Conservation (phyloP, 202 grass and related monocot genomes). For the Zizania palustris region DNA sequence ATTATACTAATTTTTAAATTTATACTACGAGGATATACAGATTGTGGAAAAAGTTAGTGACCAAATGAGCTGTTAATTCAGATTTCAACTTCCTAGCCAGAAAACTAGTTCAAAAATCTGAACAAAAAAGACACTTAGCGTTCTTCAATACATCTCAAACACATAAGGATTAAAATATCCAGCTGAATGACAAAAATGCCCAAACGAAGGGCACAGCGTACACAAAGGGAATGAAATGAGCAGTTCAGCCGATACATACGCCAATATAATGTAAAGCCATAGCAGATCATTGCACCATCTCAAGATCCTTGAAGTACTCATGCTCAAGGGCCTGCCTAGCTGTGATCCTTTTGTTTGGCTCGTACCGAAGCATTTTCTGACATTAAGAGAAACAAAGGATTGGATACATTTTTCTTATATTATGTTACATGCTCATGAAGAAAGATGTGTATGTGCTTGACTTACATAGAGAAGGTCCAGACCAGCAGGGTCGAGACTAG, state of each 20-base stretch:
- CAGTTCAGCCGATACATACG: conserved; percentile 47
- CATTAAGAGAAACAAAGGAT: conserved; percentile 21
- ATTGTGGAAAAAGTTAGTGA: too few species aligned
- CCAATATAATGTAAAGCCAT: conserved; percentile 28
- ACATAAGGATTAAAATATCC: conserved; percentile 52
- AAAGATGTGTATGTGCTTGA: conserved; percentile 24
- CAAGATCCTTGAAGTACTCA: conserved; percentile 87
- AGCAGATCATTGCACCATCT: conserved; percentile 57
- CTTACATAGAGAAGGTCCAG: conserved; percentile 95
- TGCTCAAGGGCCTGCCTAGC: conserved; percentile 81
- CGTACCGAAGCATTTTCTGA: conserved; percentile 89
- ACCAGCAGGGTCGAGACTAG: conserved; percentile 77
- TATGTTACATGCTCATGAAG: background rate
- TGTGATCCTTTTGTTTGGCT: conserved; percentile 88
- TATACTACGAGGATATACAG: too few species aligned
- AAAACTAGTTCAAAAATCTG: too few species aligned
- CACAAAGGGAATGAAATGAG: conserved; percentile 42
- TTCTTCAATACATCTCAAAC: conserved; percentile 54
- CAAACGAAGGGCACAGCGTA: conserved; percentile 31
- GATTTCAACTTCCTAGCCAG: too few species aligned
- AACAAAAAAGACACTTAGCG: too few species aligned
- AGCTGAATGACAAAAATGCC: conserved; percentile 44
- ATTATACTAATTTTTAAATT: too few species aligned
- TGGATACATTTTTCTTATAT: background rate
- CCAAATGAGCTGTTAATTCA: too few species aligned